Conservation (phyloP, 805 yeast genomes). For the Cyberlindnera mrakii region DNA sequence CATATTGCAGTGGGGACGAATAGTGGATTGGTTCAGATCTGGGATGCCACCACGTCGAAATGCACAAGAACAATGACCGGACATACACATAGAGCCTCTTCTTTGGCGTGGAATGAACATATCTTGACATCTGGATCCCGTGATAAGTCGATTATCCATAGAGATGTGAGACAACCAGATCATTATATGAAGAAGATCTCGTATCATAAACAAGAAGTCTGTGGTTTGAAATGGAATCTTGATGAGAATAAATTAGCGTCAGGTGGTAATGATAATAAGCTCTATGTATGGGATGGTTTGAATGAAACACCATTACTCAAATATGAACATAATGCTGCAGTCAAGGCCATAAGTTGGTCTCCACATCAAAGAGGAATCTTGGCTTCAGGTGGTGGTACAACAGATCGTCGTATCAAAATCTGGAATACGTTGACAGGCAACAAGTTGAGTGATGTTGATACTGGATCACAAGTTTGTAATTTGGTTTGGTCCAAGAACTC, state of each 20-base stretch:
- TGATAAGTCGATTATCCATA: conserved; percentile 76
- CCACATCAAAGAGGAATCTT: conserved; percentile 92
- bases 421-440: conserved; percentile 87
- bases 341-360: conserved; percentile 95
- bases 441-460: conserved; percentile 73
- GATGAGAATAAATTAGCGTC: conserved; percentile 90
- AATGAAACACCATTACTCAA: conserved; percentile 61
- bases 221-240: conserved; percentile 91
- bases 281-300: conserved; percentile 81
- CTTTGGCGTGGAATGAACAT: conserved; percentile 93
- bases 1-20: conserved; percentile 91
- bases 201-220: conserved; percentile 87
- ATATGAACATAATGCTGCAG: conserved; percentile 91
- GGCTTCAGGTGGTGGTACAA: conserved; percentile 97
- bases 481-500: conserved; percentile 89
- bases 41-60: conserved; percentile 82
- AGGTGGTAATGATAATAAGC: conserved; percentile 90
- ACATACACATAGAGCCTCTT: conserved; percentile 76
- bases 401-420: conserved; percentile 81
- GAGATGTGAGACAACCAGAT: conserved; percentile 86
- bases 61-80: conserved; percentile 92
- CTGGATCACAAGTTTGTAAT: conserved; percentile 96
- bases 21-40: conserved; percentile 83
- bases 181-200: conserved; percentile 70
- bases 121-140: conserved; percentile 82